Evolutionary conservation across 2,329 filamentous ascomycete species (phyloP), one percentile per base, ranked within the genome.

Genomic region (Epichloe festucae): DNA sequence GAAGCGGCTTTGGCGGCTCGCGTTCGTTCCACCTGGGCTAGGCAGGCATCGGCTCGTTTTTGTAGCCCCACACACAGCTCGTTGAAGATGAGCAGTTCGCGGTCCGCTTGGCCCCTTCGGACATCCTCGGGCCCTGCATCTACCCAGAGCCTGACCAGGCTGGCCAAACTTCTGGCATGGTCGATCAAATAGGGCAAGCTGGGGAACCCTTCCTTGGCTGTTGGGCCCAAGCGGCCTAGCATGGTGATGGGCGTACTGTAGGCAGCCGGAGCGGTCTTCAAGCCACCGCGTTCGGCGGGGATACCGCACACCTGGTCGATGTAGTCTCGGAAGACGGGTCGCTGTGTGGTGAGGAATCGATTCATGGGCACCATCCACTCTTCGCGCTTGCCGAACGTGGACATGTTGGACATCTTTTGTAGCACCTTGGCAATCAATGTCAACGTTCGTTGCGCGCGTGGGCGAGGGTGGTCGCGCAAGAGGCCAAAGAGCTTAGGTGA

Each of bases 311-410:
- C 80, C 34, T 81, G 76, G 63, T 97, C 90, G 54, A 96, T 85
- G 60, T 90, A 96, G 46, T 84, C 78, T 65, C 90, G 94, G 67
- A 96, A 89, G 40, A 86, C 79, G 59, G 84, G 77, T 19, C 89
- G 81, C 61, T 95, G 84, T 1, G 80, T 74, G 8, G 75, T 77
- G 39, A 97, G 72, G 60, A 96, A 96, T 43, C 79, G 79, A 63
- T 96, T 97, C 91, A 97, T 97, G 0, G 89, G 89, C 69, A 95
- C 90, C 90, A 97, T 96, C 89, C 89, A 97, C n/a, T 85, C 82
- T 67, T 97, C 91, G 64, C 95, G 95, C 63, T 87, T 90, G 41
- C 91, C 91, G 63, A 96, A 96, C 0, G 82, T 89, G 2, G 88
- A 87, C 68, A 96, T 77, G 64, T 96, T 96, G 17, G 89, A 89